Conservation (phyloP, 2,329 filamentous ascomycete genomes). For the Calonectria ilicicola region DNA sequence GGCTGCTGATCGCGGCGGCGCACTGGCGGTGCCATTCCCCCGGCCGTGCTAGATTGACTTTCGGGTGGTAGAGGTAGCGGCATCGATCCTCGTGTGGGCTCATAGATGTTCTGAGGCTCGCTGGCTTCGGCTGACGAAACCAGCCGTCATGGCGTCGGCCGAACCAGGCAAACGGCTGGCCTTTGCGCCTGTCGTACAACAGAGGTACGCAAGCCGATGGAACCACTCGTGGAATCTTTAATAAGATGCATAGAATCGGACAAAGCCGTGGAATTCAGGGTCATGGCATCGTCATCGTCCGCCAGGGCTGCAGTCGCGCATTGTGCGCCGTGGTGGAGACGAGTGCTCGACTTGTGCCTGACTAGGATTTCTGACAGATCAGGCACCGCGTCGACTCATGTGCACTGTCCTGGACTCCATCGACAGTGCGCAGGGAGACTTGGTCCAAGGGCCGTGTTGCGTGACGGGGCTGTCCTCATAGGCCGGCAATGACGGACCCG, state of each 20-base stretch:
- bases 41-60: not conserved
- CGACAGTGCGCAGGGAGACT: not conserved
- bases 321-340: not conserved
- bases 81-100: not conserved
- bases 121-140: not conserved
- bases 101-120: not conserved
- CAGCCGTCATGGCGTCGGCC: not conserved
- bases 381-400: not conserved
- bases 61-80: not conserved
- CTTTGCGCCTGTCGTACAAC: not conserved
- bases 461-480: not conserved
- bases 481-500: not conserved
- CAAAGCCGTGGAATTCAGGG: slow-evolving; percentile 5
- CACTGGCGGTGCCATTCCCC: not conserved
- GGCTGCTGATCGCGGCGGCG: not conserved
- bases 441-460: not conserved
- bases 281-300: not conserved
- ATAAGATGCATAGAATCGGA: not conserved
- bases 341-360: not conserved
- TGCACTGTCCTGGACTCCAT: no score
- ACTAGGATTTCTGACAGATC: not conserved
- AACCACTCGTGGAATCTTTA: not conserved
- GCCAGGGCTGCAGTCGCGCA: not conserved
- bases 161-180: not conserved
- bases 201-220: not conserved